Conservation (phyloP, 164 flowering plant species). For the Tetracentron sinense region DNA sequence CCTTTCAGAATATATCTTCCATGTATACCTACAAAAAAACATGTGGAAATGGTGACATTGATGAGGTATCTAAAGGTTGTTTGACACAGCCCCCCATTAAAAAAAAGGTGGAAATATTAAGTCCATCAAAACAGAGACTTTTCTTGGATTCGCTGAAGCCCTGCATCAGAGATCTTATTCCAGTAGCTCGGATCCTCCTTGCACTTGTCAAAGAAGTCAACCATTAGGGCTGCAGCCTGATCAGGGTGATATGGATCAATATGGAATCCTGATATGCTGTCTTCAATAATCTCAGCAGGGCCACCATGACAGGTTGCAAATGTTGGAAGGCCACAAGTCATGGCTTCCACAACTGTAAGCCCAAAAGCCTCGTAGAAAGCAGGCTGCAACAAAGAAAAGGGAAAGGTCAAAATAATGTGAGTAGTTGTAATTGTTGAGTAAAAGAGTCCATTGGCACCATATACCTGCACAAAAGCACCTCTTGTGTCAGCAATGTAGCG, state of each 20-base stretch:
- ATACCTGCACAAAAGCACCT: constrained; percentile 92
- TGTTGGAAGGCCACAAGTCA: constrained; percentile 98
- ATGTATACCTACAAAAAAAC: constrained; percentile 65
- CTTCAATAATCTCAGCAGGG: constrained; percentile 91
- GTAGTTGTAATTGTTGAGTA: neutral
- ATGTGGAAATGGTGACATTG: neutral
- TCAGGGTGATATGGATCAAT: constrained; percentile 95
- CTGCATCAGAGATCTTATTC: constrained; percentile 60
- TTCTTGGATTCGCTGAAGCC: constrained; percentile 64
- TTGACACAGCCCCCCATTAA: neutral
- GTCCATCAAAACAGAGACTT: constrained; percentile 39
- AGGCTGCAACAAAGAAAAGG: constrained; percentile 49
- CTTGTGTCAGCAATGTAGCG: constrained; percentile 87
- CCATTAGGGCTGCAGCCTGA: constrained; percentile 51
- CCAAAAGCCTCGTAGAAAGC: constrained; percentile 97
- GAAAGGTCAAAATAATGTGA: neutral
- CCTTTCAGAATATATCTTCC: constrained; percentile 94
- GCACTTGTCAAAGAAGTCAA: constrained; percentile 57
- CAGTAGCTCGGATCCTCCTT: constrained; percentile 67
- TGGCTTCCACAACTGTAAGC: constrained; percentile 94
- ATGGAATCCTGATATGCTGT: constrained; percentile 88
- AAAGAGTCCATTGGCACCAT: neutral
- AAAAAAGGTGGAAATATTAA: neutral
- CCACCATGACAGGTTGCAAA: constrained; percentile 98
- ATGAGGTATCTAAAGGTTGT: neutral